Evolutionary conservation across 352 stramenopile species (phyloP).

Genomic region (Aphanomyces cochlioides): DNA sequence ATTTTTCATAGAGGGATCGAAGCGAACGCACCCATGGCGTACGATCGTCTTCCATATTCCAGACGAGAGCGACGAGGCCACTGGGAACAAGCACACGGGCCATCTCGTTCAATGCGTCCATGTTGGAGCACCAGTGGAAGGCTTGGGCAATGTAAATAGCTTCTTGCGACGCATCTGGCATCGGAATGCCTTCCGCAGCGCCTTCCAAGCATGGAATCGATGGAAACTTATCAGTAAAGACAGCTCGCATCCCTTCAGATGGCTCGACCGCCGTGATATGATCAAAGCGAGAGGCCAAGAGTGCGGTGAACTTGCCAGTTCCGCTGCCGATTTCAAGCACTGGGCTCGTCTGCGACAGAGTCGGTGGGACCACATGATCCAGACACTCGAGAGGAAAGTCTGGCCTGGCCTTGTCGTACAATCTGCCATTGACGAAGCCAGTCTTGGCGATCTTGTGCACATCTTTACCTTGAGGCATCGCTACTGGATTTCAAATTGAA

Average conservation of each 20-base stretch:
- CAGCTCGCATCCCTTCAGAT: conserved; percentile 17
- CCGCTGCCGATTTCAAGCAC: conserved; percentile 29
- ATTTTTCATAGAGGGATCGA: conserved; percentile 20
- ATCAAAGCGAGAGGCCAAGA: conserved; percentile 16
- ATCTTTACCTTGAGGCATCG: not conserved
- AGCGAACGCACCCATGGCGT: conserved; percentile 29
- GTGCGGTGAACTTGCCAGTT: conserved; percentile 30
- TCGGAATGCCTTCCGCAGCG: conserved; percentile 11
- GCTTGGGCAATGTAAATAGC: conserved; percentile 27
- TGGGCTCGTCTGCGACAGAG: not conserved
- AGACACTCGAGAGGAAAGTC: conserved; percentile 18
- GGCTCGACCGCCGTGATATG: conserved; percentile 22
- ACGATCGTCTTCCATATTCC: conserved; percentile 31
- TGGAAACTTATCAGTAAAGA: conserved; percentile 8
- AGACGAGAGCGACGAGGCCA: conserved; percentile 24
- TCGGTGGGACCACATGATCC: not conserved
- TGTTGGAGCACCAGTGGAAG: conserved; percentile 29
- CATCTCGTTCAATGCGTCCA: conserved; percentile 15
- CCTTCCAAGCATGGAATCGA: conserved; percentile 27
- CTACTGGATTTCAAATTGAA: too few relatives aligned
- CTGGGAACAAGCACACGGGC: conserved; percentile 9
- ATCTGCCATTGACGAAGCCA: conserved; percentile 20
- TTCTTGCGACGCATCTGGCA: conserved; percentile 21
- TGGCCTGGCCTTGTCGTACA: conserved; percentile 28
- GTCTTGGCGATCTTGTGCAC: conserved; percentile 22